phyloP scores from a whole-genome alignment of 257 asterid genomes.

The Solanum ahanhuiri region DNA sequence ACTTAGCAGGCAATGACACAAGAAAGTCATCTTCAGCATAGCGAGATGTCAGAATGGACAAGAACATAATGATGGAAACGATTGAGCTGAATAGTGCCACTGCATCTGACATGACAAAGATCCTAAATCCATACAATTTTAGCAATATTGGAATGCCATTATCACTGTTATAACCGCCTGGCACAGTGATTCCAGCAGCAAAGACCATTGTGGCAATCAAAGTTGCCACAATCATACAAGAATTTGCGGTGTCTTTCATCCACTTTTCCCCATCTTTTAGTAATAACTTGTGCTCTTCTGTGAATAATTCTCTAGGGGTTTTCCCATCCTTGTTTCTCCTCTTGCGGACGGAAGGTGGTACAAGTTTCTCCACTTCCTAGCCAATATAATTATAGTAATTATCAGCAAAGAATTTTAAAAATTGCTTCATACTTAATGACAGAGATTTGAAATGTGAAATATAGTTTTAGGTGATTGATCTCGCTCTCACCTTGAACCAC shows the following conservation, averaged over 20 bases:
- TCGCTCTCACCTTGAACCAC: slow-evolving; percentile 25
- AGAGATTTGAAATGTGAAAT: neutral
- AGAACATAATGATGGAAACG: slow-evolving; percentile 2
- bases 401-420: neutral
- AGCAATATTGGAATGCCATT: too few species aligned
- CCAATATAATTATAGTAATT: neutral
- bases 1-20: neutral
- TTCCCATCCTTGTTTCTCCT: neutral
- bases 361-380: slow-evolving; percentile 2
- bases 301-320: slow-evolving; percentile 9
- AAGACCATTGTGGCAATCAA: neutral
- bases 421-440: neutral
- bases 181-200: neutral
- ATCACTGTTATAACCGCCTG: too few species aligned
- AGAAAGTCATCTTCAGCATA: slow-evolving; percentile 3
- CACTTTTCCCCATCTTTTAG: neutral
- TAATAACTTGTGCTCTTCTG: slow-evolving; percentile 4
- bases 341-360: neutral
- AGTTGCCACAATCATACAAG: neutral
- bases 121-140: too few species aligned
- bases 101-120: slow-evolving; percentile 3
- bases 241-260: neutral
- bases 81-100: slow-evolving; percentile 3
- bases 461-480: neutral
- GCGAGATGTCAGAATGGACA: slow-evolving; percentile 2